Percentiles rank a stretch among this genome's conserved stretches.
These are phyloP conservation scores for Boletus mariae DNA, from an alignment of 1,284 basidiomycete species.

Conservation along the genomic window DNA sequence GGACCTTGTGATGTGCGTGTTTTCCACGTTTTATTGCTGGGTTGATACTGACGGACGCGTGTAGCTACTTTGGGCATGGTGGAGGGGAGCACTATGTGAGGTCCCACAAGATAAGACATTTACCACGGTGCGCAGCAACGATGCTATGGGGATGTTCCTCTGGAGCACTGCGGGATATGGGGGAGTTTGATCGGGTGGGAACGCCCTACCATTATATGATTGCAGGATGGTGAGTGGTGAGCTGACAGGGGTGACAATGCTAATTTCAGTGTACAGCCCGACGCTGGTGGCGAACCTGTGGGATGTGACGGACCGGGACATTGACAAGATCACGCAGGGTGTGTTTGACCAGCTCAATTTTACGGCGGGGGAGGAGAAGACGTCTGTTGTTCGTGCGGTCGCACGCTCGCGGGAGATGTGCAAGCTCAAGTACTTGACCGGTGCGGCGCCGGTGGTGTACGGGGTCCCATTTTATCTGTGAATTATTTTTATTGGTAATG, in stretches of 20 bases:
- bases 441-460: constrained; percentile 91
- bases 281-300: constrained; percentile 92
- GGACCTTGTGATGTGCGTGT: constrained; percentile 84
- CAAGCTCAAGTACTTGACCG: constrained; percentile 92
- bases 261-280: constrained; percentile 51
- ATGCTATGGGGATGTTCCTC: constrained; percentile 99
- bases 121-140: constrained; percentile 82
- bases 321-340: constrained; percentile 85
- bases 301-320: constrained; percentile 98
- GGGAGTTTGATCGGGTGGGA: constrained; percentile 88
- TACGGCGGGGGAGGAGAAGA: not conserved
- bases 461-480: constrained; percentile 87
- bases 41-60: constrained; percentile 8
- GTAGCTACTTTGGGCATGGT: constrained; percentile 94
- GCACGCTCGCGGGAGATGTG: constrained; percentile 75
- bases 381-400: constrained; percentile 75
- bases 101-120: constrained; percentile 77
- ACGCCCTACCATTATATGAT: constrained; percentile 94
- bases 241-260: not conserved
- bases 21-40: not conserved
- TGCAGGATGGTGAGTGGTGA: constrained; percentile 82
- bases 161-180: constrained; percentile 83
- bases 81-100: constrained; percentile 94
- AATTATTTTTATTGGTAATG: not conserved
- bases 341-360: constrained; percentile 70